Conservation (phyloP, 495 filamentous ascomycete genomes). For the Chaetomium cochliodes region DNA sequence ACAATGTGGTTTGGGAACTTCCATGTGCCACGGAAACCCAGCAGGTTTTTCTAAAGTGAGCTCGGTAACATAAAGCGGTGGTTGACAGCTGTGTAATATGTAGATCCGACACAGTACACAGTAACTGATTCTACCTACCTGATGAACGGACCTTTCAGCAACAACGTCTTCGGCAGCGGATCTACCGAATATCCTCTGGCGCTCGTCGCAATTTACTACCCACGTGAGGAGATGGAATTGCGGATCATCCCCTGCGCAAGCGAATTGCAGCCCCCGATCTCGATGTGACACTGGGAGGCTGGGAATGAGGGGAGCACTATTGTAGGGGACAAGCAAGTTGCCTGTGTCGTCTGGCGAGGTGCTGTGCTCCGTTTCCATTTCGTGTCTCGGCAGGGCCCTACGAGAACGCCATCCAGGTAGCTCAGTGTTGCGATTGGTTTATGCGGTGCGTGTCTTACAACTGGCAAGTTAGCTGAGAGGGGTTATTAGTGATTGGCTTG, state of each 20-base stretch:
- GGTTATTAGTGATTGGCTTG: neutral
- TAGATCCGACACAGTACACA: too few species aligned
- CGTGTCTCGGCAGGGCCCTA: constrained; percentile 1
- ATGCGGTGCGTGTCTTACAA: constrained; percentile 19
- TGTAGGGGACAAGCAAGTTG: neutral
- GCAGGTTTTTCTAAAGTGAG: neutral
- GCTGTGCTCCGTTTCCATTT: neutral
- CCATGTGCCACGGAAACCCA: neutral
- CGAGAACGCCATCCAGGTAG: neutral
- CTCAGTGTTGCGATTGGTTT: constrained; percentile 9
- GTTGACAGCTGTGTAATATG: neutral
- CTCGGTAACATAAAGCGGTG: neutral
- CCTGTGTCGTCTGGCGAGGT: neutral
- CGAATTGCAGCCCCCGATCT: constrained; percentile 5
- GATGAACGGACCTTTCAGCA: neutral
- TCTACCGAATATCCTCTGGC: neutral
- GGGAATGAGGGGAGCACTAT: constrained; percentile 4
- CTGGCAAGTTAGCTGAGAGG: neutral
- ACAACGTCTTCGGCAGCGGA: neutral
- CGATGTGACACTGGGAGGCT: neutral
- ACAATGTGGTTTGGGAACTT: neutral
- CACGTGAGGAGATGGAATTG: constrained; percentile 18
- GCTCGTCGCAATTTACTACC: constrained; percentile 18
- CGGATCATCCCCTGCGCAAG: constrained; percentile 11
- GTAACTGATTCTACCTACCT: too few species aligned